Conservation (phyloP, 768 basidiomycete genomes). For the Boletellus ananiceps region DNA sequence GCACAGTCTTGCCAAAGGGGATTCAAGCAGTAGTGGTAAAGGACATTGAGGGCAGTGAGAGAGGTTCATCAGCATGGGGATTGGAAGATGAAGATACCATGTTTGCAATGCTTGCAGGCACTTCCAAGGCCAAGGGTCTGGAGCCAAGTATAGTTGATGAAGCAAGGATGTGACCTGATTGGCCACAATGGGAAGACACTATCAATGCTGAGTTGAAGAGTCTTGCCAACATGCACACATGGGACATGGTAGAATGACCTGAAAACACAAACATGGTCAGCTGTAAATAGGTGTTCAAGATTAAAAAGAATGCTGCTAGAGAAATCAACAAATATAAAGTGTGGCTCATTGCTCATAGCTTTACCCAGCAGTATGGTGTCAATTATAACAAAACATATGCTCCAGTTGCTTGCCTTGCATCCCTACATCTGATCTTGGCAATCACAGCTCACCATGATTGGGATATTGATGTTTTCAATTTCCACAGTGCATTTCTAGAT, state of each 20-base stretch:
- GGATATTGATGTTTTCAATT: constrained; percentile 11
- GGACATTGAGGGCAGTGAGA: too few relatives aligned
- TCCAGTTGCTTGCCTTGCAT: neutral
- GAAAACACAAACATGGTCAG: neutral
- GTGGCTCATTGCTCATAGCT: neutral
- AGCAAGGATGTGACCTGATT: neutral
- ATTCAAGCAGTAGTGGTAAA: too few relatives aligned
- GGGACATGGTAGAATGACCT: neutral
- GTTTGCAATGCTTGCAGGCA: neutral
- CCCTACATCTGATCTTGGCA: constrained; percentile 14
- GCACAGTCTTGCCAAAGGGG: too few relatives aligned
- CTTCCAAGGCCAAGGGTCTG: neutral
- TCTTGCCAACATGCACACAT: neutral
- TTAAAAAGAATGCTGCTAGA: neutral
- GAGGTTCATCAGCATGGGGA: neutral
- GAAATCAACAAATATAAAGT: neutral
- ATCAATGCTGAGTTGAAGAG: neutral
- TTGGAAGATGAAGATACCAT: neutral
- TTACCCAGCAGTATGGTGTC: neutral
- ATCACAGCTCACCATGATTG: constrained; percentile 2
- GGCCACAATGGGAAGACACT: neutral
- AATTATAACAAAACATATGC: constrained; percentile 1
- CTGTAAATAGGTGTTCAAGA: constrained; percentile 4
- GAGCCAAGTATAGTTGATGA: constrained; percentile 1
- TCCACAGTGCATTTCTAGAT: constrained; percentile 10